A percentile compares a stretch with the other conserved stretches of the same genome.
Evolutionary conservation across 306 rosid genomes (phyloP).

Genomic region (Prunus armeniaca): DNA sequence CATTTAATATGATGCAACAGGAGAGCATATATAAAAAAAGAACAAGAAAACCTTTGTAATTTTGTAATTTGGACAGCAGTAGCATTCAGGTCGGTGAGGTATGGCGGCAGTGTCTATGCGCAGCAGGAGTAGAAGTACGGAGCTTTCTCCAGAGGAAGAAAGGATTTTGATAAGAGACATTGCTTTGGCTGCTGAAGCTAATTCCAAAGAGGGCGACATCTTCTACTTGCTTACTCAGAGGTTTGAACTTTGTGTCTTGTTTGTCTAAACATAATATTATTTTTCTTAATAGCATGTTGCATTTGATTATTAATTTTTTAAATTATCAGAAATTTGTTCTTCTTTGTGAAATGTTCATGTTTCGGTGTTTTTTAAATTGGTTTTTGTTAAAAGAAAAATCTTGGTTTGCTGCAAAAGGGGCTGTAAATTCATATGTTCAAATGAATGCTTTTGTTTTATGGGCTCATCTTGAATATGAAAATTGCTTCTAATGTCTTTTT

Average conservation of each 20-base stretch:
- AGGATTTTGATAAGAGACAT: constrained; percentile 88
- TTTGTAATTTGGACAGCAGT: neutral
- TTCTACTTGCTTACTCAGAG: constrained; percentile 85
- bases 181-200: constrained; percentile 77
- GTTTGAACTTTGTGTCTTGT: constrained; percentile 26
- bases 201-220: constrained; percentile 78
- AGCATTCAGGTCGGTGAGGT: neutral
- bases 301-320: neutral
- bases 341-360: neutral
- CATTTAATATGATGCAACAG: no score
- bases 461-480: neutral
- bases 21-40: no score
- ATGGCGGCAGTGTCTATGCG: constrained; percentile 73
- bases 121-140: constrained; percentile 43
- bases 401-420: neutral
- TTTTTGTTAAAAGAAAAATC: neutral
- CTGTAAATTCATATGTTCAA: neutral
- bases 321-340: neutral
- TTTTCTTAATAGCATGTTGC: neutral
- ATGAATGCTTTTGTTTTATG: neutral
- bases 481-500: constrained; percentile 13
- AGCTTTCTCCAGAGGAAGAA: constrained; percentile 83
- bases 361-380: neutral
- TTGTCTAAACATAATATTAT: no score
- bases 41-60: neutral